These are phyloP conservation scores for Aureobasidium musti DNA, from an alignment of 2,329 filamentous ascomycete genomes.

Conservation along the genomic window DNA sequence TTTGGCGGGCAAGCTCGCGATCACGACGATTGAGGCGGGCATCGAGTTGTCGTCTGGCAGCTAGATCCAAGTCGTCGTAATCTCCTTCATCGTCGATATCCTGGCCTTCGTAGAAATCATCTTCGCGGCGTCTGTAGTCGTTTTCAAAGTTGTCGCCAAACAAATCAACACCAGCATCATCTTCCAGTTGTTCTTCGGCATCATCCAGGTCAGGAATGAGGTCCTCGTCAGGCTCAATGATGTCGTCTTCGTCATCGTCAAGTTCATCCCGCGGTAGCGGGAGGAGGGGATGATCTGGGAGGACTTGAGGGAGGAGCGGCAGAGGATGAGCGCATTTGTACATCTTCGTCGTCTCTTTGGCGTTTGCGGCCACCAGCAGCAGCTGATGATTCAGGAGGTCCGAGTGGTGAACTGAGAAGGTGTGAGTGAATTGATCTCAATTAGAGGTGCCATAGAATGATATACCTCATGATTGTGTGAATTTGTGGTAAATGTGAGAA, in stretches of 20 bases:
- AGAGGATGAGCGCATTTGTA: constrained; percentile 59
- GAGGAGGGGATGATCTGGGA: constrained; percentile 62
- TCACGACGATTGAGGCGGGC: constrained; percentile 73
- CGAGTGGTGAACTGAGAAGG: constrained; percentile 15
- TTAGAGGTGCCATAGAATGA: background rate
- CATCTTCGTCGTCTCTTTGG: constrained; percentile 62
- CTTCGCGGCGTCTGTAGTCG: constrained; percentile 58
- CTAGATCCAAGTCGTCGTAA: constrained; percentile 68
- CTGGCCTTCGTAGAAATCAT: constrained; percentile 65
- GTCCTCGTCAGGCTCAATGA: constrained; percentile 69
- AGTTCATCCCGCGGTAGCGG: constrained; percentile 66
- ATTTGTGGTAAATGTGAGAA: background rate
- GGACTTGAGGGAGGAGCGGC: constrained; percentile 64
- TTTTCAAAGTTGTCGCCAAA: constrained; percentile 70
- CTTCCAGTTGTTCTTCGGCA: constrained; percentile 67
- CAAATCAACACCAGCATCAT: constrained; percentile 68
- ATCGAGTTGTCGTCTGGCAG: constrained; percentile 68
- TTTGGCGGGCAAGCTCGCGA: constrained; percentile 66
- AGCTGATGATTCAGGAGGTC: constrained; percentile 11
- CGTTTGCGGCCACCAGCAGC: constrained; percentile 61
- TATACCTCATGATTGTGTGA: constrained; percentile 19
- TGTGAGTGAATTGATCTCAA: background rate
- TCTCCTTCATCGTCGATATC: constrained; percentile 78
- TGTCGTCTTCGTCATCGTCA: constrained; percentile 66
- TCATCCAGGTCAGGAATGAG: constrained; percentile 66